phyloP scores from a whole-genome alignment of 306 rosid species.

The Corylus americana region DNA sequence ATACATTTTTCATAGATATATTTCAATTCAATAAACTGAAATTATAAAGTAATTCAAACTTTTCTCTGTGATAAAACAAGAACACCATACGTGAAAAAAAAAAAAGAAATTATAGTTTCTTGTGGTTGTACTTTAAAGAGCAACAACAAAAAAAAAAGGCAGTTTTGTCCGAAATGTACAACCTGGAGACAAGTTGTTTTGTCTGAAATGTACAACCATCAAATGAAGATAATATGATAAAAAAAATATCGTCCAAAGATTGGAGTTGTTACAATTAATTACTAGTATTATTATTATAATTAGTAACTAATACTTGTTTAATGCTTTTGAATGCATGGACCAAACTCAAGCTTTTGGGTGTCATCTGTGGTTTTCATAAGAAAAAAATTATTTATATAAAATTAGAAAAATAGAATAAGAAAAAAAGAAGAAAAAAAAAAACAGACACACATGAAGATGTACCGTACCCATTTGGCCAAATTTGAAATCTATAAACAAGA shows the following conservation, averaged over 20 bases:
- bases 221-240: not conserved
- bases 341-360: not conserved
- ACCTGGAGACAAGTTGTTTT: not conserved
- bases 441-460: constrained; percentile 39
- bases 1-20: too few relatives aligned
- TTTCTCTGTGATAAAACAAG: not conserved
- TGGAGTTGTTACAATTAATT: not conserved
- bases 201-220: constrained; percentile 2
- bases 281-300: too few relatives aligned
- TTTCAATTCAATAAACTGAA: not conserved
- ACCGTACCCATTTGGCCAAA: constrained; percentile 17
- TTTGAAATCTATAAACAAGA: constrained; percentile 40
- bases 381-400: not conserved
- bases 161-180: constrained; percentile 9
- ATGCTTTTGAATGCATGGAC: constrained; percentile 10
- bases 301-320: not conserved
- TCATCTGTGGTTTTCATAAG: not conserved
- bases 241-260: not conserved
- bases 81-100: not conserved
- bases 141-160: not conserved
- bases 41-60: not conserved
- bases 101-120: not conserved
- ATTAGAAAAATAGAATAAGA: not conserved
- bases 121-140: constrained; percentile 26
- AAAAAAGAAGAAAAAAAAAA: not conserved